Evolutionary conservation across 805 yeast genomes (phyloP).

Genomic region (Wickerhamiella galacta): DNA sequence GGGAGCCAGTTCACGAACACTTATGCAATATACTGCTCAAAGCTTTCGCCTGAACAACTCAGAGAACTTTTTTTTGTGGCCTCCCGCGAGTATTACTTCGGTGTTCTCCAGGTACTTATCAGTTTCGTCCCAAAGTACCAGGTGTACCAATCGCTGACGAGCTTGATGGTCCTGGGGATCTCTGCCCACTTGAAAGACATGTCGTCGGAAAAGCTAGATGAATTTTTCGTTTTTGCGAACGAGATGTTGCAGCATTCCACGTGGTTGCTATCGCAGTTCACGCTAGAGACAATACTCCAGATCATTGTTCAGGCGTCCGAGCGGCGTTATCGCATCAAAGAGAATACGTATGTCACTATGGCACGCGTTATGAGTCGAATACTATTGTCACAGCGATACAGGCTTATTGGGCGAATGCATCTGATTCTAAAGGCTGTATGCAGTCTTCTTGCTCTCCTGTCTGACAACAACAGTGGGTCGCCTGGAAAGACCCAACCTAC

Average conservation of each 20-base stretch:
- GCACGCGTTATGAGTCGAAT: slow-evolving; percentile 42
- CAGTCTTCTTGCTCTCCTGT: slow-evolving; percentile 33
- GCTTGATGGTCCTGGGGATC: slow-evolving; percentile 1
- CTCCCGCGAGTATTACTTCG: slow-evolving; percentile 3
- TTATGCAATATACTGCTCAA: slow-evolving; percentile 5
- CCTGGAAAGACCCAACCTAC: background rate
- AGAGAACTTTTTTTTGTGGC: slow-evolving; percentile 4
- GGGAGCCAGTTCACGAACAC: slow-evolving; percentile 3
- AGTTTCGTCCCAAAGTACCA: background rate
- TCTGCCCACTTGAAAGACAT: background rate
- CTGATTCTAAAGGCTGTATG: slow-evolving; percentile 35
- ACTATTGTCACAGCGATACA: slow-evolving; percentile 49
- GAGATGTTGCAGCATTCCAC: slow-evolving; percentile 30
- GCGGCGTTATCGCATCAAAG: slow-evolving; percentile 11
- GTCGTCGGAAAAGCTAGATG: slow-evolving; percentile 4
- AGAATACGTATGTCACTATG: slow-evolving; percentile 24
- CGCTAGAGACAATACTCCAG: slow-evolving; percentile 38
- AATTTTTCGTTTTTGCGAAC: slow-evolving; percentile 24
- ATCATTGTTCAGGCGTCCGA: slow-evolving; percentile 20
- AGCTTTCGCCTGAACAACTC: slow-evolving; percentile 5
- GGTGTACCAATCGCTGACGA: background rate
- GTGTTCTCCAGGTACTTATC: background rate
- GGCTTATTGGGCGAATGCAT: slow-evolving; percentile 60
- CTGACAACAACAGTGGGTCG: background rate
- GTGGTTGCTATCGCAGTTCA: slow-evolving; percentile 50